Percentiles rank a stretch among this genome's conserved stretches.
Evolutionary conservation across 495 filamentous ascomycete genomes (phyloP).

Genomic region (Penicillium steckii): DNA sequence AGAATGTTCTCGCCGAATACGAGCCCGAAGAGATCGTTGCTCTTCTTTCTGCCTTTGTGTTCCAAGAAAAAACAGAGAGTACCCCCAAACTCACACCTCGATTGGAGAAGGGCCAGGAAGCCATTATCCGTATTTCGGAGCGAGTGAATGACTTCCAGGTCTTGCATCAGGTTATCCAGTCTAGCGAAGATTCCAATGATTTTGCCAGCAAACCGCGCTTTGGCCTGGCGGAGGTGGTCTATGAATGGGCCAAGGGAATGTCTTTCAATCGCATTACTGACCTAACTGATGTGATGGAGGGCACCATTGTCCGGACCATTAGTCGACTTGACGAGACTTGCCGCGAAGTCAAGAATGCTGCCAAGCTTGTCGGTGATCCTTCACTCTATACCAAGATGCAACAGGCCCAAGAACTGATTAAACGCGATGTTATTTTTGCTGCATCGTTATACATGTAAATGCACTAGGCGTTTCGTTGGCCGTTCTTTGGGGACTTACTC

Average conservation of each 20-base stretch:
- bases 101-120: conserved; percentile 79
- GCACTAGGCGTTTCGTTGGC: not conserved
- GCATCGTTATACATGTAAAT: conserved; percentile 78
- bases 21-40: conserved; percentile 97
- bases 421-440: conserved; percentile 89
- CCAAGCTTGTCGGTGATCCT: conserved; percentile 94
- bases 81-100: conserved; percentile 79
- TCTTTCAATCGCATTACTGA: conserved; percentile 97
- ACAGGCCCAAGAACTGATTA: conserved; percentile 93
- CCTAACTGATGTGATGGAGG: conserved; percentile 93
- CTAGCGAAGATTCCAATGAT: conserved; percentile 85
- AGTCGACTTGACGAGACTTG: conserved; percentile 93
- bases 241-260: conserved; percentile 98
- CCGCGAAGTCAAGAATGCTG: conserved; percentile 95
- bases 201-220: conserved; percentile 86
- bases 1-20: conserved; percentile 93
- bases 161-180: conserved; percentile 84
- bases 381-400: conserved; percentile 94
- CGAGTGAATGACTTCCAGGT: conserved; percentile 87
- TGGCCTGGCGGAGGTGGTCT: conserved; percentile 93
- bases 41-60: conserved; percentile 93
- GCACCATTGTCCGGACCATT: conserved; percentile 92
- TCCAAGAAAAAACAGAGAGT: conserved; percentile 92
- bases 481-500: not conserved
- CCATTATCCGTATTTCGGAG: conserved; percentile 83